Evolutionary conservation across 768 basidiomycete species (phyloP).

Genomic region (Suillus plorans): DNA sequence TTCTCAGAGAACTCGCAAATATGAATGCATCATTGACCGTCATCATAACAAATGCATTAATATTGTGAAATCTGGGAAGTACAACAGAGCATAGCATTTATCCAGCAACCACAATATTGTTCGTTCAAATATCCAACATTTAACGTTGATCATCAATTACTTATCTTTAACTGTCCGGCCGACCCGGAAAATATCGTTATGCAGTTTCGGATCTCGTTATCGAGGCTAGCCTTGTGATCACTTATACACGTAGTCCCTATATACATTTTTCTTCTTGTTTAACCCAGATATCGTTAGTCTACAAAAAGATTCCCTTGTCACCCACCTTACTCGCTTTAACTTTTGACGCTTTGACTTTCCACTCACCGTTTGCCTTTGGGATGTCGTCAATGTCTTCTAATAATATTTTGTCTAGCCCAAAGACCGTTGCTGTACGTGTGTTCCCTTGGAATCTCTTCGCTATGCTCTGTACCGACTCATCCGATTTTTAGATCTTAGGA

Average conservation of each 20-base stretch:
- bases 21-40: too few species aligned
- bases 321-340: not conserved
- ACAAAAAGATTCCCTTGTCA: not conserved
- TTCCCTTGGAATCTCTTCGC: not conserved
- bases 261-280: not conserved
- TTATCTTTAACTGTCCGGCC: not conserved
- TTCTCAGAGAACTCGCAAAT: too few species aligned
- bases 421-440: conserved; percentile 75
- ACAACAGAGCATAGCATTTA: too few species aligned
- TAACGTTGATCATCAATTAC: not conserved
- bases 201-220: not conserved
- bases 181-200: not conserved
- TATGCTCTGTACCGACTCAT: conserved; percentile 8
- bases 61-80: too few species aligned
- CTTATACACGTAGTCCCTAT: too few species aligned
- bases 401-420: conserved; percentile 51
- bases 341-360: not conserved
- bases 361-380: not conserved
- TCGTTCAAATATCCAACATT: not conserved
- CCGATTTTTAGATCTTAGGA: conserved; percentile 78
- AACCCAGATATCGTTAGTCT: not conserved
- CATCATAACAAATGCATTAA: too few species aligned
- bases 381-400: conserved; percentile 10
- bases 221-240: not conserved
- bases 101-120: too few species aligned